These are phyloP conservation scores for Platanthera zijinensis DNA, from an alignment of 106 monocot genomes.

Conservation along the genomic window DNA sequence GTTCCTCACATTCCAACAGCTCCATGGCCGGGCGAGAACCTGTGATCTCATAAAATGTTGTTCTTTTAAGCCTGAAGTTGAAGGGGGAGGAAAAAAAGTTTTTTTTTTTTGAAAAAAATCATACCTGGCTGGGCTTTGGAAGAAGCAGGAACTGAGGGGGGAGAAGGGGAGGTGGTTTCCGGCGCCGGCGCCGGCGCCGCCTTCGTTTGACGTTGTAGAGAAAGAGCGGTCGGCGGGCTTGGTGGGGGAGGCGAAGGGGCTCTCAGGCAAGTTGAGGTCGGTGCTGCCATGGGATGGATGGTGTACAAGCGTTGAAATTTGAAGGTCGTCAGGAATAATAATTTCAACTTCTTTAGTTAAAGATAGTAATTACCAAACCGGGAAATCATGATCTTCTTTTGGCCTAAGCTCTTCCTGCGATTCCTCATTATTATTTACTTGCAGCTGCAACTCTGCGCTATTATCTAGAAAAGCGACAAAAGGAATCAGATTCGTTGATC, in stretches of 20 bases:
- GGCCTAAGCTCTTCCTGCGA: constrained; percentile 19
- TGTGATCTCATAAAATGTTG: neutral
- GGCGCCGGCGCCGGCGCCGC: neutral
- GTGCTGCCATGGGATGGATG: constrained; percentile 1
- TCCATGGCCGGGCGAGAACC: constrained; percentile 3
- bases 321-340: neutral
- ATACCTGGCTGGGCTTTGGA: constrained; percentile 3
- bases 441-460: constrained; percentile 1
- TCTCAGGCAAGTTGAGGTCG: constrained; percentile 56
- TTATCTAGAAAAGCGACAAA: constrained; percentile 10
- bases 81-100: neutral
- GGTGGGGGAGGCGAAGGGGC: constrained; percentile 55
- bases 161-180: neutral
- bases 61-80: neutral
- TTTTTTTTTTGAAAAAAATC: neutral
- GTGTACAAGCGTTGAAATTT: neutral
- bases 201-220: neutral
- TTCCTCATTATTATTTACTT: constrained; percentile 18
- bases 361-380: neutral
- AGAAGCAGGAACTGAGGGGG: constrained; percentile 3
- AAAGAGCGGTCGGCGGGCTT: constrained; percentile 12
- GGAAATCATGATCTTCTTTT: constrained; percentile 14
- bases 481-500: neutral
- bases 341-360: neutral
- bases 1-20: constrained; percentile 9